A percentile compares a stretch with the other conserved stretches of the same genome.
These are phyloP conservation scores for Trametes cinnabarina DNA, from an alignment of 768 basidiomycete genomes.

Conservation along the genomic window DNA sequence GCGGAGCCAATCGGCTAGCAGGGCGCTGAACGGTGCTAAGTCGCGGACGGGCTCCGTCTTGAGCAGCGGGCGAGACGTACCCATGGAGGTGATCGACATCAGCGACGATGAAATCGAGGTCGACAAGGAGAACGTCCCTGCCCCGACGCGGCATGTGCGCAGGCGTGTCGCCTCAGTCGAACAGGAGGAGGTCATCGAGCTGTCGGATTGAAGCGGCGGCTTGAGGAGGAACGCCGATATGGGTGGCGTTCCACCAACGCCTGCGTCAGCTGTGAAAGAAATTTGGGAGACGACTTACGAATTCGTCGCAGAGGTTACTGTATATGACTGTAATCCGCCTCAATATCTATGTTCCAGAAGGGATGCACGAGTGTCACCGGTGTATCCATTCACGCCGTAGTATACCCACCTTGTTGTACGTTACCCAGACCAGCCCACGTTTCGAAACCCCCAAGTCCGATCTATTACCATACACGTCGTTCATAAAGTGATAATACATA, in stretches of 20 bases:
- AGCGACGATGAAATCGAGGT: slow-evolving; percentile 47
- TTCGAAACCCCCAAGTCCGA: not conserved
- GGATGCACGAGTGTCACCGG: not conserved
- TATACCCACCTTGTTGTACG: slow-evolving; percentile 5
- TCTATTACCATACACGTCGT: not conserved
- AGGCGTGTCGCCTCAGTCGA: slow-evolving; percentile 33
- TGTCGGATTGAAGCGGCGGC: slow-evolving; percentile 41
- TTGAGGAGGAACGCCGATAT: not conserved
- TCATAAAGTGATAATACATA: not conserved
- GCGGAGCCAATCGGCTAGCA: not conserved
- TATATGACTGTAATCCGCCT: not conserved
- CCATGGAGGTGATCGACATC: slow-evolving; percentile 35
- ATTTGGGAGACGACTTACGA: not conserved
- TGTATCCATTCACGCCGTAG: not conserved
- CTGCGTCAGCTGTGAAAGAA: not conserved
- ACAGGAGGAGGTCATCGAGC: slow-evolving; percentile 57
- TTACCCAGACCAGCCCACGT: not conserved
- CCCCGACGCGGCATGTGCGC: slow-evolving; percentile 50
- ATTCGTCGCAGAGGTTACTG: not conserved
- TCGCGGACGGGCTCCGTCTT: not conserved
- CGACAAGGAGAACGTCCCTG: slow-evolving; percentile 63
- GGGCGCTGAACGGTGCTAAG: not conserved
- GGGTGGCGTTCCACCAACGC: not conserved
- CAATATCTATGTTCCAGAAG: not conserved
- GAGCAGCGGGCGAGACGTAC: not conserved